Percentiles rank a stretch among this genome's conserved stretches.
Conservation (phyloP, 2,329 filamentous ascomycete species). For the Acarospora socialis region DNA sequence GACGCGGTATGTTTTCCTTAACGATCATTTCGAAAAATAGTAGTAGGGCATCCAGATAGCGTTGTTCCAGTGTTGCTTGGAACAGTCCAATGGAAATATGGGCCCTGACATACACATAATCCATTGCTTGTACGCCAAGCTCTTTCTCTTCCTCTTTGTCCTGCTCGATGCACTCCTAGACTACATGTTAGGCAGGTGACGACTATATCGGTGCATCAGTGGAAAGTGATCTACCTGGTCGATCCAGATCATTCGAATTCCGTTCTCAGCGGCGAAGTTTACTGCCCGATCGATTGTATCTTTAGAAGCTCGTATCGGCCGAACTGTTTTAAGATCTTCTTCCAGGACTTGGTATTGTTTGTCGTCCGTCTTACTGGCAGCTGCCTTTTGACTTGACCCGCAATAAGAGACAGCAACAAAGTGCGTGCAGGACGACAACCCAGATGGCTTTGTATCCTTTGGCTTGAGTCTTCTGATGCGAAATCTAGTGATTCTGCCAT, state of each 20-base stretch:
- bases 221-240: slow-evolving; percentile 8
- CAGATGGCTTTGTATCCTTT: background rate
- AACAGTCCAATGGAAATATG: slow-evolving; percentile 8
- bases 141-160: slow-evolving; percentile 13
- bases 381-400: no score
- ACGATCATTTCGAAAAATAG: background rate
- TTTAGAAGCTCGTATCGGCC: background rate
- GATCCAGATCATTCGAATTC: slow-evolving; percentile 13
- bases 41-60: slow-evolving; percentile 1
- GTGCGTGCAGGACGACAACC: no score
- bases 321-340: background rate
- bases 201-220: no score
- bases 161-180: slow-evolving; percentile 15
- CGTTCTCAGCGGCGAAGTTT: slow-evolving; percentile 8
- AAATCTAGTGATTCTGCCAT: background rate
- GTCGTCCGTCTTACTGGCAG: no score
- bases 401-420: no score
- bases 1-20: background rate
- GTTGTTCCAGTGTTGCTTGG: background rate
- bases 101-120: slow-evolving; percentile 12
- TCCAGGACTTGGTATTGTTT: no score
- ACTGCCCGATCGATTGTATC: slow-evolving; percentile 10
- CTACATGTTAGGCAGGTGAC: no score
- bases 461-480: background rate
- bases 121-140: slow-evolving; percentile 14